Base-by-base conservation (phyloP, 371 early-diverging fungal genomes). In the Syncephalastrum racemosum region DNA sequence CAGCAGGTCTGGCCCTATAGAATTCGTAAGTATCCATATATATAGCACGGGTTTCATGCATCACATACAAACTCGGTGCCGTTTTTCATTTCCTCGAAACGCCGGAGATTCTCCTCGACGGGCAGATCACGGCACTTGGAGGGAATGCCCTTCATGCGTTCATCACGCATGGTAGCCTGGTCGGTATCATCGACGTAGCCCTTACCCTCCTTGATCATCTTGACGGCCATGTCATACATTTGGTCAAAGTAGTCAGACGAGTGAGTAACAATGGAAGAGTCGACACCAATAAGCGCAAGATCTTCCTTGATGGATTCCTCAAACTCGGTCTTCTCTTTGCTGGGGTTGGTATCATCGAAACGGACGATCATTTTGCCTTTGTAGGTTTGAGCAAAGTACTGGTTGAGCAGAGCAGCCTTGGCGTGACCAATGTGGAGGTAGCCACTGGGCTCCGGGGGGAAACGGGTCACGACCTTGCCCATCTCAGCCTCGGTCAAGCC, bases 341-440 rank as follows among this genome's bases (percentile, higher is more conserved):
- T 78, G 14, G 99, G 99, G 75, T 99, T 99, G 53, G 99, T 99
- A 81, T 99, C 99, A 75, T 99, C 99, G 66, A 99, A 99, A 53
- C 99, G 92, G 46, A 99, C 79, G 54, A 99, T 90, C 67, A 99
- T 63, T 68, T 90, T 92, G 50, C 99, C 99, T 52, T 93, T 83
- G 77, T 97, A 95, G 31, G 75, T 73, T 18, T 89, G 77, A 7
- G 99, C 99, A 87, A 99, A 94, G 84, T 96, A 91, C 66, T 98
- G 89, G 83, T 99, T 99, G 59, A 99, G 73, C 44, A 99, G 80
- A 10, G 98, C 99, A 43, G 99, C 99, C 83, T 99, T 99, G 49
- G 96, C 98, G 78, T 99, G 99, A 52, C 99, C 99, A 73, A 99
- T 96, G 77, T 99, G 99, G 59, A 99, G 78, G 71, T 96, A 98